phyloP scores from a whole-genome alignment of 192 early-diverging fungal species.

The Mortierella hygrophila region DNA sequence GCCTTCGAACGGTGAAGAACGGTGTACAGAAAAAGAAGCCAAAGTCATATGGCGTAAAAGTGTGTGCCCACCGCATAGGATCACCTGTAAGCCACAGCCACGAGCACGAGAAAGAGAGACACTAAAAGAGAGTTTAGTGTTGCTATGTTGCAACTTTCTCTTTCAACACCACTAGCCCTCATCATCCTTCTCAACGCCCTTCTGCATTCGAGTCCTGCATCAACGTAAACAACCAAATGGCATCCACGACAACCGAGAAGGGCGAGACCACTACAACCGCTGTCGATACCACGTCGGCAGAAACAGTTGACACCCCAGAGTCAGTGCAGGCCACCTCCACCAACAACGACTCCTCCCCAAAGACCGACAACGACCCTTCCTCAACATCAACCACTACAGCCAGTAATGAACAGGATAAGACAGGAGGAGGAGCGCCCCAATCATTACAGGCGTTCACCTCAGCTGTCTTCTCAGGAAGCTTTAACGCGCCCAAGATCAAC shows the following conservation, averaged over 20 bases:
- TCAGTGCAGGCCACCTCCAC: background rate
- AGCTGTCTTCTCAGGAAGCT: constrained; percentile 33
- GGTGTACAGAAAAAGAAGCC: background rate
- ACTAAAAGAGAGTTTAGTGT: background rate
- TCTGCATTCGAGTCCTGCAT: background rate
- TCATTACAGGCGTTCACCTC: constrained; percentile 34
- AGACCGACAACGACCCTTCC: background rate
- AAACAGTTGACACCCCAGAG: background rate
- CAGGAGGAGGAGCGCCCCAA: background rate
- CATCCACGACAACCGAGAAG: background rate
- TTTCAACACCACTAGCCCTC: background rate
- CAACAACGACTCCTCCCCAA: background rate
- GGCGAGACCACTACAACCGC: background rate
- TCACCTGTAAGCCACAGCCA: constrained; percentile 9
- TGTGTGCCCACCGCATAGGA: background rate
- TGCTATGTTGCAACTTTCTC: background rate
- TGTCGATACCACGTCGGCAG: background rate
- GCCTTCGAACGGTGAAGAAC: background rate
- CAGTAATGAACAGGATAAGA: background rate
- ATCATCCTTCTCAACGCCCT: background rate
- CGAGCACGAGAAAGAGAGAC: background rate
- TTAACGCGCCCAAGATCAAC: constrained; percentile 41
- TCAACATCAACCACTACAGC: background rate
- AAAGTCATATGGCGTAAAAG: background rate
- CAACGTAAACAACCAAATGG: background rate